Conservation (phyloP, 495 filamentous ascomycete genomes). For the Xylaria scruposa region DNA sequence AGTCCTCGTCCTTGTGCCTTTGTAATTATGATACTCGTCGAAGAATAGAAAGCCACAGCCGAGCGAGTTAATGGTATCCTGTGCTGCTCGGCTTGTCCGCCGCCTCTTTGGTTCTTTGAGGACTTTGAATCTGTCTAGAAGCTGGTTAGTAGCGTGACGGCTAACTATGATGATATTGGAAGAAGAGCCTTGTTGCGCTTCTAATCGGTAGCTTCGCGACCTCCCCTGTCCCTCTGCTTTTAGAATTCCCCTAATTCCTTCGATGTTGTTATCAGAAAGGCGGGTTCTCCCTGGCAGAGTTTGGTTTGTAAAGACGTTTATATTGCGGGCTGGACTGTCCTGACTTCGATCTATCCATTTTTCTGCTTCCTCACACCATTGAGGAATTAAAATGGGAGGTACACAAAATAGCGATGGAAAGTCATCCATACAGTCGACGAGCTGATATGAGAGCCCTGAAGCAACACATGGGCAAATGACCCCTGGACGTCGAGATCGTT, state of each 20-base stretch:
- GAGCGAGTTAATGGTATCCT: background rate
- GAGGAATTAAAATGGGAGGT: background rate
- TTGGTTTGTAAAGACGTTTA: background rate
- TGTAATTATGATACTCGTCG: constrained; percentile 6
- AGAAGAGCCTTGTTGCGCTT: background rate
- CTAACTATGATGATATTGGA: background rate
- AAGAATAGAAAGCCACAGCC: background rate
- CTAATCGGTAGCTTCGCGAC: background rate
- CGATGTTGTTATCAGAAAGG: background rate
- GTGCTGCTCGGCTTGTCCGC: background rate
- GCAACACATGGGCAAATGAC: background rate
- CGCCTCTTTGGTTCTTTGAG: background rate
- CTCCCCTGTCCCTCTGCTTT: background rate
- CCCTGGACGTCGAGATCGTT: background rate
- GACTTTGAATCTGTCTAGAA: background rate
- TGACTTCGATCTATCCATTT: background rate
- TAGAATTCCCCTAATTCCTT: background rate
- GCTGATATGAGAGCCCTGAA: background rate
- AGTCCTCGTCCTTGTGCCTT: background rate
- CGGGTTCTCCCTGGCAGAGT: too few species aligned
- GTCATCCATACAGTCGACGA: background rate
- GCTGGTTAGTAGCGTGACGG: background rate
- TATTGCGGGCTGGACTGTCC: background rate
- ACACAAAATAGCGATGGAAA: background rate
- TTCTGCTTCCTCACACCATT: background rate